Base-by-base conservation (phyloP, 306 rosid species). In the Castanospermum australe region DNA sequence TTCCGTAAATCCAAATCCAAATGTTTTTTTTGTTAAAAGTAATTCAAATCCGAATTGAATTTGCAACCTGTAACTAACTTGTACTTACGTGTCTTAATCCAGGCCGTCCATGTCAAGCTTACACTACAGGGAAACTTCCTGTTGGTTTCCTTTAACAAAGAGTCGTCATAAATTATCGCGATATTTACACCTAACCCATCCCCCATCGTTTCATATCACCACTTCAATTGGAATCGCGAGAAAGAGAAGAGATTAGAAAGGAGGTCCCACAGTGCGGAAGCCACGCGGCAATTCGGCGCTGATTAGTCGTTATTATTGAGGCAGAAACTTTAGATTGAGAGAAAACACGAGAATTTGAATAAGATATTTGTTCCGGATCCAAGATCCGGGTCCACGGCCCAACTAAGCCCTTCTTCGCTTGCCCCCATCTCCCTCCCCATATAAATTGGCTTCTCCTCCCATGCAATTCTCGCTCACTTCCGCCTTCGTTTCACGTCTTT, bases 211-310 rank as follows among this genome's bases (percentile, higher is more conserved):
- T 8, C 54, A 24, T 82, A 3, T 82, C 51, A 22, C 39, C n/a
- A 24, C 42, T 56, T 56, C 8, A 56, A 7, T 9, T 71, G 5
- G 13, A 25, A 63, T 1, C 8, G 21, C 1, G 33, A 22, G 52
- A 14, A 68, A 18, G 69, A 52, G 50, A 20, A 54, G 35, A 52
- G 0, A 22, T 2, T 9, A 14, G 18, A 22, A 10, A 54, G 0
- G 6, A 75, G 78, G 64, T 12, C 87, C 83, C 87, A 55, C 47
- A 1, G 0, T 0, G 7, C 11, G 15, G 25, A 14, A 62, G 75
- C 87, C 93, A 85, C 93, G 98, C 93, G 93, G 94, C 98, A 51
- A 89, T 91, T 78, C 94, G 97, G 77, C 87, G 89, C 89, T 20
- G 94, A 88, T 81, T 62, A 65, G 51, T 67, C 68, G 71, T 79